These are phyloP conservation scores for Phytopythium boreale DNA, from an alignment of 352 stramenopile genomes.

Conservation along the genomic window DNA sequence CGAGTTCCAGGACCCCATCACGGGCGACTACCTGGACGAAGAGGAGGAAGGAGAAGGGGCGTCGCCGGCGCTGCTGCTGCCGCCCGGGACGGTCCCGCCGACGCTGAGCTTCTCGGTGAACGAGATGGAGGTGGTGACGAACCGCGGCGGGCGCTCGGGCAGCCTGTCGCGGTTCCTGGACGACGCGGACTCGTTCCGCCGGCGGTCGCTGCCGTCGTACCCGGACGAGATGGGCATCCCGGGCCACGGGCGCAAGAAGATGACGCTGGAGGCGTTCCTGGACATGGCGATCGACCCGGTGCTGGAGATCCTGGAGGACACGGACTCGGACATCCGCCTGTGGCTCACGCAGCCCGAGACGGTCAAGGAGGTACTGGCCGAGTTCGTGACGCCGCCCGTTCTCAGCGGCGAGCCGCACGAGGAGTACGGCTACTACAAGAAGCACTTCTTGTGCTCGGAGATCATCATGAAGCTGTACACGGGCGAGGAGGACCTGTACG, in stretches of 20 bases:
- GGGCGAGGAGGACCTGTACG: conserved; percentile 84
- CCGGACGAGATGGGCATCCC: conserved; percentile 58
- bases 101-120: conserved; percentile 80
- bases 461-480: conserved; percentile 91
- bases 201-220: conserved; percentile 70
- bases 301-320: conserved; percentile 82
- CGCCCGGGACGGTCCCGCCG: conserved; percentile 27
- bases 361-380: conserved; percentile 70
- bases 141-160: conserved; percentile 59
- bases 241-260: conserved; percentile 49
- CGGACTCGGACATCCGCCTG: conserved; percentile 78
- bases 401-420: conserved; percentile 76
- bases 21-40: conserved; percentile 24
- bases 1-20: conserved; percentile 43
- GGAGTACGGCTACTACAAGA: conserved; percentile 89
- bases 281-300: conserved; percentile 85
- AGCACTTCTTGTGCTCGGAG: conserved; percentile 86
- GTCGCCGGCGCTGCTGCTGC: conserved; percentile 14
- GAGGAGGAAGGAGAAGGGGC: conserved; percentile 19
- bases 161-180: conserved; percentile 82
- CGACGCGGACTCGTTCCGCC: conserved; percentile 68
- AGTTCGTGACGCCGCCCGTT: conserved; percentile 79
- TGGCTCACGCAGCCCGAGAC: conserved; percentile 81
- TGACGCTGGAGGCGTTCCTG: conserved; percentile 64
- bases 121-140: conserved; percentile 84